phyloP scores from a whole-genome alignment of 495 filamentous ascomycete genomes.

The Trichoderma parareesei region DNA sequence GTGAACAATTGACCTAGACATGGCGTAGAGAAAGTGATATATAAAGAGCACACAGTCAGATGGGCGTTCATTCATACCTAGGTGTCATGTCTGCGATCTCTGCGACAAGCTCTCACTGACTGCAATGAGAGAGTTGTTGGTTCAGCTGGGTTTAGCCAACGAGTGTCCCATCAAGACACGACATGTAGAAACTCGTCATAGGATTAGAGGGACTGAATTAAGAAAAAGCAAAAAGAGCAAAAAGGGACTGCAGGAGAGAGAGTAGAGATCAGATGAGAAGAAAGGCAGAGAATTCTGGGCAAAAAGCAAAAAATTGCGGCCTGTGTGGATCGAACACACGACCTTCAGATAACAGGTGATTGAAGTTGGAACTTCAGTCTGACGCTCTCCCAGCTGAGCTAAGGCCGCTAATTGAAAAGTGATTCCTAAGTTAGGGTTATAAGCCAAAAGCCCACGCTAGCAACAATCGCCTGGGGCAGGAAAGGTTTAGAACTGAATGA shows the following conservation, averaged over 20 bases:
- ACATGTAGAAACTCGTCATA: too few species aligned
- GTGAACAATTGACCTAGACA: too few species aligned
- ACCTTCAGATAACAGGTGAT: conserved; percentile 8
- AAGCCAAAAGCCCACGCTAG: neutral
- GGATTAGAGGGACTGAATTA: neutral
- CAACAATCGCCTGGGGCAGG: too few species aligned
- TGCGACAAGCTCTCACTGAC: too few species aligned
- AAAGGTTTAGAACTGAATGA: too few species aligned
- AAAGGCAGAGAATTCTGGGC: neutral
- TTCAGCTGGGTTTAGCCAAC: too few species aligned
- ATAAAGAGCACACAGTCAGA: neutral
- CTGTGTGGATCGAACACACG: conserved; percentile 11
- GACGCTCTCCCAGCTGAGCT: conserved; percentile 10
- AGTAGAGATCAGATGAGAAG: neutral
- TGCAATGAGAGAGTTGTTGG: too few species aligned
- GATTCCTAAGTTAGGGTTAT: neutral
- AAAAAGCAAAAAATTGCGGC: conserved; percentile 1
- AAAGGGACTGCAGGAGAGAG: neutral
- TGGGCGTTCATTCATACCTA: neutral
- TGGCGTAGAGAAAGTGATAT: too few species aligned
- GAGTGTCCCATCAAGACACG: too few species aligned
- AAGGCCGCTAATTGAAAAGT: neutral
- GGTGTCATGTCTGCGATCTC: too few species aligned
- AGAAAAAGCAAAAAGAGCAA: neutral
- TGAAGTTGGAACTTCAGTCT: conserved; percentile 9